Base-by-base conservation (phyloP, 305 asterid species). In the Rubia balearica region DNA sequence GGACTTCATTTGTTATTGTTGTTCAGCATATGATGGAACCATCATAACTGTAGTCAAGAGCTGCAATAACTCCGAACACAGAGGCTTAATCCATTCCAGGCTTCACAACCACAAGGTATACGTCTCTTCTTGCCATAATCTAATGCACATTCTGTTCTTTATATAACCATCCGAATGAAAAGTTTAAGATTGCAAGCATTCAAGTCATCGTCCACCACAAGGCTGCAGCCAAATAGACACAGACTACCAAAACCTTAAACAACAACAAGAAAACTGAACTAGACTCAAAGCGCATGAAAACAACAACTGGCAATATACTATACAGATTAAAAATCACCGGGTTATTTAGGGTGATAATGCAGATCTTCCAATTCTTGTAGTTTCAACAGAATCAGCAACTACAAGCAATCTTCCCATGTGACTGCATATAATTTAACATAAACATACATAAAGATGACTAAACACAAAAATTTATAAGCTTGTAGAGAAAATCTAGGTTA, bases 321-420 rank as follows among this genome's bases (percentile, higher is more conserved):
- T 6, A 46, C 22, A 60, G 19, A 66, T 16, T 55, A 46, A 40
- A 43, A 56, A 71, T 49, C 38, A 48, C 17, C 17, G 41, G 76
- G 22, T 36, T 30, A 73, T 71, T 66, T 21, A 17, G n/a, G 45
- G 67, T 42, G 53, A 45, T 7, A 45, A 41, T 66, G 70, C 56
- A 55, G 27, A n/a, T 60, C 27, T 68, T 27, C 72, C 40, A 75
- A 65, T 48, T 65, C 72, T 71, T 63, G 85, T 76, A 73, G 83
- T 80, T 85, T 79, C 87, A 79, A 72, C 84, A 71, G 77, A 79
- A 74, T 81, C 49, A 74, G 75, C 84, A 42, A 63, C 55, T 73
- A 68, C 69, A 77, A 70, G 30, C 73, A 55, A 53, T 53, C 69
- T 66, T 74, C 76, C 64, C 74, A 74, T 61, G 81, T 45, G 62